phyloP scores from a whole-genome alignment of 116 monocot species.

The Cymodocea nodosa region DNA sequence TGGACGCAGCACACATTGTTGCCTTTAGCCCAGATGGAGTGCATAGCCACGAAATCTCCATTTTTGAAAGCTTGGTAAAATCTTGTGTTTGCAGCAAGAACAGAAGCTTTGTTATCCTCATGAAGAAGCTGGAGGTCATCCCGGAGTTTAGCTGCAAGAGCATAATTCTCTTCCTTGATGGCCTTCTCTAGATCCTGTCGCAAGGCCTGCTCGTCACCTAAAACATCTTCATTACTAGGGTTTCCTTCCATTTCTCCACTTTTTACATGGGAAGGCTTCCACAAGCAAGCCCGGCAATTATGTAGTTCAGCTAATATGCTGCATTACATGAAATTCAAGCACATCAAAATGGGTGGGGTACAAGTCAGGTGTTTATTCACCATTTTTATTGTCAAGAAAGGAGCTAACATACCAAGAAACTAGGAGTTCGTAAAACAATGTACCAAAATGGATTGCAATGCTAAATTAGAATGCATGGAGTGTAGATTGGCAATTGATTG shows the following conservation, averaged over 20 bases:
- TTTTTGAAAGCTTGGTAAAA: constrained; percentile 86
- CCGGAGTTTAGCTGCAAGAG: constrained; percentile 72
- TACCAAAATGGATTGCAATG: too few species aligned
- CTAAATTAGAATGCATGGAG: too few species aligned
- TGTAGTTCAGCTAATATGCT: constrained; percentile 21
- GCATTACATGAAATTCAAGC: constrained; percentile 10
- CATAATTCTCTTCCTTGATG: constrained; percentile 76
- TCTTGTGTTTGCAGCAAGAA: constrained; percentile 54
- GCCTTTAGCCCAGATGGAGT: constrained; percentile 65
- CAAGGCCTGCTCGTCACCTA: constrained; percentile 55
- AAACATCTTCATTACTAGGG: constrained; percentile 21
- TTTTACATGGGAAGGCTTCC: constrained; percentile 22
- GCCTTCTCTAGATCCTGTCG: constrained; percentile 57
- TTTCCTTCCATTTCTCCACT: constrained; percentile 45
- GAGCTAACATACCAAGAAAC: too few species aligned
- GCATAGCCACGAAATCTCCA: constrained; percentile 77
- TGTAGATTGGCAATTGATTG: too few species aligned
- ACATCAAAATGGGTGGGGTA: too few species aligned
- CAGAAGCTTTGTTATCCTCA: constrained; percentile 56
- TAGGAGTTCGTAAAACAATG: too few species aligned
- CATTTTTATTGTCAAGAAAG: too few species aligned
- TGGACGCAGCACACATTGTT: constrained; percentile 70
- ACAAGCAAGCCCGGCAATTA: neutral
- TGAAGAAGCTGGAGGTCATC: constrained; percentile 60
- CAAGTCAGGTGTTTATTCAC: too few species aligned